These are phyloP conservation scores for Apiospora pterosperma DNA, from an alignment of 2,329 filamentous ascomycete species.

Conservation along the genomic window DNA sequence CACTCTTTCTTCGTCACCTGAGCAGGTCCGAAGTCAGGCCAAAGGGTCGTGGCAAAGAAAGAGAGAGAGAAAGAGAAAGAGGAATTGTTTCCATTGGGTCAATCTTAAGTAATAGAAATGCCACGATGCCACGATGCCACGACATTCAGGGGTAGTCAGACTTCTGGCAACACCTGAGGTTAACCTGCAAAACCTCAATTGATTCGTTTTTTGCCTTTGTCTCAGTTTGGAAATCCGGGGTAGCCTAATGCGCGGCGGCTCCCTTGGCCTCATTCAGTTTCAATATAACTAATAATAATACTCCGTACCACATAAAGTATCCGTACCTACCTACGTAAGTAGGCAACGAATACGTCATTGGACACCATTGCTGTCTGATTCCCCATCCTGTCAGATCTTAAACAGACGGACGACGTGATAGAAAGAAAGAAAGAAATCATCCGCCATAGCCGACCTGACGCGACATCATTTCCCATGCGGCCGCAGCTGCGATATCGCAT, in stretches of 20 bases:
- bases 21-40: conserved; percentile 18
- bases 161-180: not conserved
- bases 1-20: conserved; percentile 35
- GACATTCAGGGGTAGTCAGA: conserved; percentile 1
- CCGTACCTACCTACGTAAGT: no score
- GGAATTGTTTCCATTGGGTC: conserved; percentile 8
- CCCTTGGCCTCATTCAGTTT: not conserved
- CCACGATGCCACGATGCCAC: no score
- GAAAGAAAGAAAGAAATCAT: not conserved
- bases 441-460: not conserved
- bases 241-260: not conserved
- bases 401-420: not conserved
- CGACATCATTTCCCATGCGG: not conserved
- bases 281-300: no score
- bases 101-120: conserved; percentile 11
- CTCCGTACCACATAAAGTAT: not conserved
- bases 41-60: conserved; percentile 12
- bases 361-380: not conserved
- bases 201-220: not conserved
- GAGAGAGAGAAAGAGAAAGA: not conserved
- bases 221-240: not conserved
- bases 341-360: not conserved
- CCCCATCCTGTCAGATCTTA: not conserved
- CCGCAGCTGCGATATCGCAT: not conserved
- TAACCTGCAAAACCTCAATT: not conserved